Conservation (phyloP, 306 rosid species). For the Cercis canadensis region DNA sequence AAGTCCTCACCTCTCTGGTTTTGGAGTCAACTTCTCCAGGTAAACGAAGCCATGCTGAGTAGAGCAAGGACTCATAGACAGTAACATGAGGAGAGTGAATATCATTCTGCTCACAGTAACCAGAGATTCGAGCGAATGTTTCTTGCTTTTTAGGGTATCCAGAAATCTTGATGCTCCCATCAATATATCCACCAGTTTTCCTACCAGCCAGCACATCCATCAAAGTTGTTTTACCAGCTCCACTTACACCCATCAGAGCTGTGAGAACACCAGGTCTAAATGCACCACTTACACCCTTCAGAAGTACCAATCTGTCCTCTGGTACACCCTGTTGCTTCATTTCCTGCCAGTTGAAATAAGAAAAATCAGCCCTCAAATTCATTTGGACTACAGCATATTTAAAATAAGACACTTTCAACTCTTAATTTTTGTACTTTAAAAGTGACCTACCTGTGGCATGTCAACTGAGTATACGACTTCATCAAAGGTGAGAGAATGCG, state of each 20-base stretch:
- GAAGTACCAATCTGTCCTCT: conserved; percentile 52
- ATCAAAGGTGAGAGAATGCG: conserved; percentile 55
- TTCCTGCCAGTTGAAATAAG: conserved; percentile 47
- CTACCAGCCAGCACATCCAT: conserved; percentile 77
- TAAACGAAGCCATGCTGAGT: conserved; percentile 75
- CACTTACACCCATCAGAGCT: conserved; percentile 82
- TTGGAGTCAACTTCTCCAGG: conserved; percentile 51
- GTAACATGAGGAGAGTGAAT: conserved; percentile 76
- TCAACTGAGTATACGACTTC: conserved; percentile 62
- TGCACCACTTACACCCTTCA: conserved; percentile 70
- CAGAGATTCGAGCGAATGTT: conserved; percentile 64
- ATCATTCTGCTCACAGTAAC: conserved; percentile 74
- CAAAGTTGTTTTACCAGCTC: conserved; percentile 75
- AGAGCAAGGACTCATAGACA: conserved; percentile 60
- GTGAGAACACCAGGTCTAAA: conserved; percentile 78
- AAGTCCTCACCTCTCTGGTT: conserved; percentile 52
- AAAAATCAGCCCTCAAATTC: background rate
- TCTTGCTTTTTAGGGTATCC: conserved; percentile 73
- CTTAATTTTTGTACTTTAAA: background rate
- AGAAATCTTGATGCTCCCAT: conserved; percentile 54
- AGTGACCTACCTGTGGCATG: conserved; percentile 58
- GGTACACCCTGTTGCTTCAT: conserved; percentile 57
- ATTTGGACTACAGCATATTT: background rate
- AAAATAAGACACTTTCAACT: background rate
- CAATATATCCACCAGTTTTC: conserved; percentile 68